Base-by-base conservation (phyloP, 2,329 filamentous ascomycete species). In the Xylariaceae sp. region DNA sequence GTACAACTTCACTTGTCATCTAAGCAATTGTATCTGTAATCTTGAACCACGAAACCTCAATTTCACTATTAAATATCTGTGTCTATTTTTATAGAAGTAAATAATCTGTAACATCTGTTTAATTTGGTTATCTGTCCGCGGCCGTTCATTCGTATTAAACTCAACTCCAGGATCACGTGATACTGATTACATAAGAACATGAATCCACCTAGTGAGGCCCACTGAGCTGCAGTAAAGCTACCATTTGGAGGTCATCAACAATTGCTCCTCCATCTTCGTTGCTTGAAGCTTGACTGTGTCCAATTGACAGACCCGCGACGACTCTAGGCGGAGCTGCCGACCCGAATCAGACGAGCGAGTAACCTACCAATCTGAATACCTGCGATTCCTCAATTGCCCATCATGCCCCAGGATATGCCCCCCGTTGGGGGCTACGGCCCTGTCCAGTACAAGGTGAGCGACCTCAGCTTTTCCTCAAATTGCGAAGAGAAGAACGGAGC, bases 341-440 rank as follows among this genome's bases (percentile, higher is more conserved):
- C 42, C 10, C 8, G 23, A 23, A 32, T 3, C 20, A 29, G 15
- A 16, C 16, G 32, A 44, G 11, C 20, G 4, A 6, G 9, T 24
- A n/a, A 30, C 8, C 10, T 1, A 29, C 24, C 15, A 7, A 13
- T 20, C 10, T 16, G 7, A 8, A 16, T 16, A 8, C 26, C 18
- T 29, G 40, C 47, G 29, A 48, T 13, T 24, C 20, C 13, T 16
- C 43, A 6, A n/a, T 49, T 45, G 53, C 57, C 73, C 80, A 86
- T 63, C 71, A 97, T 97, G 93, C 87, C 89, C 80, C 92, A 97
- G 83, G 94, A 99, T 82, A 91, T 99, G 85, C 94, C 94, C 80
- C 94, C 94, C 67, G 75, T 77, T 71, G 94, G 93, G 80, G 94
- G 94, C 82, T 99, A 99, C 77, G 88, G 86, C 75, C 88, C 93